Conservation (phyloP, 2,329 filamentous ascomycete genomes). For the Xylaria digitata region DNA sequence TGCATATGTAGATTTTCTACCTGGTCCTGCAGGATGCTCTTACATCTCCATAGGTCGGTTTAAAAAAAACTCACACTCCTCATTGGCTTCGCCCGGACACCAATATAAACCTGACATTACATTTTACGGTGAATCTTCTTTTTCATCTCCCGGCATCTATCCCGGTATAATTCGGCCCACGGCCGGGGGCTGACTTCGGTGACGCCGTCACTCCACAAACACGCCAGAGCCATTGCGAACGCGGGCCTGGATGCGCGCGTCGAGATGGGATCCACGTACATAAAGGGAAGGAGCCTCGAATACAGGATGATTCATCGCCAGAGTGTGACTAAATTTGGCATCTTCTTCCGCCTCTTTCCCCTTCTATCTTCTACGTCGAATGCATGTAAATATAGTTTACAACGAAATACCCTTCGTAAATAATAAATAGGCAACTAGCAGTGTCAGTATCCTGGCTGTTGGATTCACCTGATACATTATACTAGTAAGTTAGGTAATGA, state of each 20-base stretch:
- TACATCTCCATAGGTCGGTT: neutral
- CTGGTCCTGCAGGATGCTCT: neutral
- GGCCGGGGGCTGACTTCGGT: constrained; percentile 7
- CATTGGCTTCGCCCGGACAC: constrained; percentile 1
- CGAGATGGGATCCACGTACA: constrained; percentile 1
- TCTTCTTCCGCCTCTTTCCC: neutral
- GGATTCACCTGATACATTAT: constrained; percentile 4
- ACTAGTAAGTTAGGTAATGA: constrained; percentile 14
- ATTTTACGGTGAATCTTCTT: neutral
- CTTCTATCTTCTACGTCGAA: neutral
- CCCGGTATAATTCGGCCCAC: constrained; percentile 20
- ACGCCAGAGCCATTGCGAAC: constrained; percentile 2
- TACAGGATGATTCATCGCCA: neutral
- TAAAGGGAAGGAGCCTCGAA: constrained; percentile 15
- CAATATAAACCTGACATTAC: constrained; percentile 5
- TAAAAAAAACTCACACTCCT: neutral
- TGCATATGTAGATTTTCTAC: neutral
- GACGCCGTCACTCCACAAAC: constrained; percentile 15
- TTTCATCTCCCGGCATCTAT: neutral
- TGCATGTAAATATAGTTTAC: neutral
- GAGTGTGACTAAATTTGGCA: neutral
- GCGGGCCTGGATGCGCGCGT: neutral
- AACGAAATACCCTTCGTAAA: too few relatives aligned
- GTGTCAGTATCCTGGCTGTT: neutral
- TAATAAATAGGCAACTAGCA: neutral